Conservation (phyloP, 116 monocot species). For the Zostera marina region DNA sequence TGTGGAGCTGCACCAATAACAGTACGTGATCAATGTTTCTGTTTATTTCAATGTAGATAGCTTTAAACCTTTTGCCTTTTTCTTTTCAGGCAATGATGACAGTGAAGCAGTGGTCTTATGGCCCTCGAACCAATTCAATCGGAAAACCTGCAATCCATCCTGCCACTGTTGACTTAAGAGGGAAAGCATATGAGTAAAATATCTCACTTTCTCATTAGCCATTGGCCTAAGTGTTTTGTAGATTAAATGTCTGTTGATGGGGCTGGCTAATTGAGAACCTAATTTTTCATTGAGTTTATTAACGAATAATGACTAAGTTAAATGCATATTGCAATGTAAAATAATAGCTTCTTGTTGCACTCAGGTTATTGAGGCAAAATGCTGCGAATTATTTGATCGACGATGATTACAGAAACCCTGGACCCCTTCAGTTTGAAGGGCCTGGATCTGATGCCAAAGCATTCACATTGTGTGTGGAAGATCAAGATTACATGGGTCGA, state of each 20-base stretch:
- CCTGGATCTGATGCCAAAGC: constrained; percentile 65
- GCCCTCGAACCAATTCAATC: constrained; percentile 39
- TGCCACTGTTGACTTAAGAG: constrained; percentile 61
- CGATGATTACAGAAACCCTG: constrained; percentile 83
- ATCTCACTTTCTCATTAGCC: neutral
- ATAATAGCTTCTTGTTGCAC: neutral
- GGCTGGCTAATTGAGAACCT: neutral
- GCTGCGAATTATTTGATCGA: constrained; percentile 56
- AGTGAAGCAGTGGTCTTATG: constrained; percentile 61
- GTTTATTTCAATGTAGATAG: neutral
- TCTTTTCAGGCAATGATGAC: constrained; percentile 79
- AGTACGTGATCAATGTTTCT: constrained; percentile 7
- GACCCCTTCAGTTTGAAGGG: constrained; percentile 89
- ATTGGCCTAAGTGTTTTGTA: neutral
- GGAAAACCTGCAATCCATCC: constrained; percentile 90
- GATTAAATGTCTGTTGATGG: too few relatives aligned
- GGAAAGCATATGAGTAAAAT: constrained; percentile 76
- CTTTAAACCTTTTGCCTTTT: neutral
- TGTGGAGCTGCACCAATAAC: constrained; percentile 86
- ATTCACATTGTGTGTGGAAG: constrained; percentile 57
- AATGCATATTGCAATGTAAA: neutral
- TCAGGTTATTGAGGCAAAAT: constrained; percentile 71
- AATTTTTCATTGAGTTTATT: neutral
- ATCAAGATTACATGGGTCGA: constrained; percentile 97
- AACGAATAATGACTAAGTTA: too few relatives aligned